Conservation (phyloP, 306 rosid species). For the Aeschynomene evenia region DNA sequence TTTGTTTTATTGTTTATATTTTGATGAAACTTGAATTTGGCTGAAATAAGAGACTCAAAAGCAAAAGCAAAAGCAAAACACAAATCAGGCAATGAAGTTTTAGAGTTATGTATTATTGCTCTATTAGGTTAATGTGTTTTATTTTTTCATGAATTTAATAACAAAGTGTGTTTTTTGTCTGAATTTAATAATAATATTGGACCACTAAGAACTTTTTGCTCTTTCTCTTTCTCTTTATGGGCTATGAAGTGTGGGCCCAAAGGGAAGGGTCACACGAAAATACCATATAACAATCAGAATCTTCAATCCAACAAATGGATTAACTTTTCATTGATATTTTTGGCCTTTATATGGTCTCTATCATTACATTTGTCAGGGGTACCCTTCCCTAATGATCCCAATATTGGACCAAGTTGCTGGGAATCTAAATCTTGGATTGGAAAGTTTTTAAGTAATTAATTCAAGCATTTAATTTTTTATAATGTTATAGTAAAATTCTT, state of each 20-base stretch:
- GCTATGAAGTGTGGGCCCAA: constrained; percentile 19
- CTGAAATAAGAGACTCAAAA: no score
- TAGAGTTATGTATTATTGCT: no score
- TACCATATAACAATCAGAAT: not conserved
- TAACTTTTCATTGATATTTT: not conserved
- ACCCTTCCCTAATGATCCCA: not conserved
- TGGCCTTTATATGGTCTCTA: not conserved
- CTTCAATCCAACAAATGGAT: not conserved
- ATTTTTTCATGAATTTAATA: no score
- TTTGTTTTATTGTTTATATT: no score
- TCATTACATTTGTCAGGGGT: not conserved
- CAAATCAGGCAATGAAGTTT: no score
- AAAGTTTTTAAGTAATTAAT: not conserved
- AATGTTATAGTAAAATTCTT: no score
- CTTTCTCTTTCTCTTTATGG: not conserved
- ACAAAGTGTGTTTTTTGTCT: no score
- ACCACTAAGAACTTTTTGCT: not conserved
- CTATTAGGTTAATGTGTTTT: no score
- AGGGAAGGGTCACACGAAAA: not conserved
- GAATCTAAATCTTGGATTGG: not conserved
- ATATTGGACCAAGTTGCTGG: not conserved
- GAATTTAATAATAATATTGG: not conserved
- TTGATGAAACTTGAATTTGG: no score
- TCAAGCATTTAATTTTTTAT: no score
- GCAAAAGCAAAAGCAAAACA: no score